Evolutionary conservation across 2,329 filamentous ascomycete species (phyloP), one percentile per base, ranked within the genome.

Genomic region (Periglandula ipomoeae): DNA sequence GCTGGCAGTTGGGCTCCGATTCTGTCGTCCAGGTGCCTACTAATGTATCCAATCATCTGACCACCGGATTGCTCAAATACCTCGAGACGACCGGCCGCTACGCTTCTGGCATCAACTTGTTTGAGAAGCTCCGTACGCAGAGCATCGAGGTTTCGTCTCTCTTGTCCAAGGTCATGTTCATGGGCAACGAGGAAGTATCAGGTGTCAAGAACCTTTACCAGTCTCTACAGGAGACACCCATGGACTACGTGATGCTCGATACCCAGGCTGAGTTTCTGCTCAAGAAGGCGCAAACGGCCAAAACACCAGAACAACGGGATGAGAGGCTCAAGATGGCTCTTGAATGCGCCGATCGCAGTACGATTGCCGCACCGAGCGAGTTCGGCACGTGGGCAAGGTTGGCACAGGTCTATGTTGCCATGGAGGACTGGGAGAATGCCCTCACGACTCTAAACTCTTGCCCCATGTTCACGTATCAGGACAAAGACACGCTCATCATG

Each of bases 381-480:
- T 98, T 98, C 61, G 87, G 88, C 47, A 97, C 93, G 1, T 98
- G 93, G 93, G 91, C 93, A 50, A 79, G 90, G 50, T 70, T 98
- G 54, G 90, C 90, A 2, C 89, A 97, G 63, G 86, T 97, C 27
- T 98, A 98, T 58, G 87, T 97, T 48, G 81, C 85, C 44, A 81
- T 95, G 69, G 93, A 98, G 64, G 88, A 95, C 62, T 98, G 93
- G 89, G 93, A 97, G 62, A 82, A 97, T 57, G 93, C 93, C 1
- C 77, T 98, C 22, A 83, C 95, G 5, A 97, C 93, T 4, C 76
- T 98, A 46, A 98, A 98, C 70, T 98, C 93, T 17, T 98, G 93
- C 66, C 93, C 93, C 8, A 98, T 98, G 93, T 98, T 98, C 67
- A 98, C 93, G 6, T 97, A 98, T 66, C 93, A 97, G 67, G 93